Conservation (phyloP, 371 early-diverging fungal genomes). For the Rhizopus stolonifer region DNA sequence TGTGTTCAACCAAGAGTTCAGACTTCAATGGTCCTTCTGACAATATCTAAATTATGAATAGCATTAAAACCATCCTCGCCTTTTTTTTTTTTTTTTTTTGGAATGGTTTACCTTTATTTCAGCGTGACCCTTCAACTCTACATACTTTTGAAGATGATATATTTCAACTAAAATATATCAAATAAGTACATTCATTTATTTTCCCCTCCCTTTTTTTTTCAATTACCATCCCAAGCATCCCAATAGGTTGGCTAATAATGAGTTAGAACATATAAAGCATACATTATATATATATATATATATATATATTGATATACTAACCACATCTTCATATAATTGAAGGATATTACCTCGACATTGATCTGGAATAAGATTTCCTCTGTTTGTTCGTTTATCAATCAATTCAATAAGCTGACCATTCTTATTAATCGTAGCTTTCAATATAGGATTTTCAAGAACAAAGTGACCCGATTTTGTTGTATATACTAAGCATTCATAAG, state of each 20-base stretch:
- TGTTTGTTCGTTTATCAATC: slow-evolving; percentile 54
- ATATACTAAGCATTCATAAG: slow-evolving; percentile 26
- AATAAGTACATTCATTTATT: too few relatives aligned
- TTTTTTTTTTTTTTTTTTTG: too few relatives aligned
- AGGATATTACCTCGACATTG: slow-evolving; percentile 78
- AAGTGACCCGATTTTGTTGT: slow-evolving; percentile 30
- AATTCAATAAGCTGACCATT: slow-evolving; percentile 71
- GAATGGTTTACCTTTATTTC: background rate
- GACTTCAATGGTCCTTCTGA: slow-evolving; percentile 39
- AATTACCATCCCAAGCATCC: slow-evolving; percentile 72
- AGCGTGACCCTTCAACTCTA: slow-evolving; percentile 28
- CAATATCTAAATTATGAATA: too few relatives aligned
- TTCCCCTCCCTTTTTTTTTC: too few relatives aligned
- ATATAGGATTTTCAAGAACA: slow-evolving; percentile 71
- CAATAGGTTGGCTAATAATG: slow-evolving; percentile 80
- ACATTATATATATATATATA: background rate
- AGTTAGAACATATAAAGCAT: too few relatives aligned
- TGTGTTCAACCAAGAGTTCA: slow-evolving; percentile 67
- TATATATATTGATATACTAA: slow-evolving; percentile 21
- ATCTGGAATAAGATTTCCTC: slow-evolving; percentile 71
- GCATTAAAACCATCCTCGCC: too few relatives aligned
- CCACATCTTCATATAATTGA: slow-evolving; percentile 83
- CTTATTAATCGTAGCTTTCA: slow-evolving; percentile 67
- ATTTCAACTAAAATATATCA: slow-evolving; percentile 35
- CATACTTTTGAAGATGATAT: slow-evolving; percentile 46